Conservation (phyloP, 2,329 filamentous ascomycete species). For the Thermothelomyces thermophilus region DNA sequence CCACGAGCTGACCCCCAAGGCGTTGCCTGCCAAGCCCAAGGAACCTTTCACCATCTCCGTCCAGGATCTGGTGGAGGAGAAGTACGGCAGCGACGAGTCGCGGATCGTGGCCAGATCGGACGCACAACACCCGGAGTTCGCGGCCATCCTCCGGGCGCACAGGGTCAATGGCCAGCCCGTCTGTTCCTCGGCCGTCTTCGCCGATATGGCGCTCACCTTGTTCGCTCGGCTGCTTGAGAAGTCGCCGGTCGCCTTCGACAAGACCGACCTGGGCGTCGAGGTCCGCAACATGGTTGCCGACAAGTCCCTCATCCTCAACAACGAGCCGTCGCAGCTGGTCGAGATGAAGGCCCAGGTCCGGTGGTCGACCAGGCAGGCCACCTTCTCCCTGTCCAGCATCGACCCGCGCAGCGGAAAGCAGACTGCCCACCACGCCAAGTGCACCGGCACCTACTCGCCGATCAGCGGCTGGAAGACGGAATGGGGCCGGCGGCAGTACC, state of each 20-base stretch:
- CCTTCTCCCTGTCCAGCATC: not conserved
- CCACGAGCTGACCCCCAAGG: not conserved
- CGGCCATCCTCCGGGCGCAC: slow-evolving; percentile 42
- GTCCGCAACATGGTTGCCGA: not conserved
- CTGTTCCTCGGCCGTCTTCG: slow-evolving; percentile 39
- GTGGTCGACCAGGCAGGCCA: not conserved
- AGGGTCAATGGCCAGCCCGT: slow-evolving; percentile 30
- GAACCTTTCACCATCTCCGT: not conserved
- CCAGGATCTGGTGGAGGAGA: not conserved
- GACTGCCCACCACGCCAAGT: not conserved
- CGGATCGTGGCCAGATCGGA: not conserved
- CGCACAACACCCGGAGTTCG: slow-evolving; percentile 37
- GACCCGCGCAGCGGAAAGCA: not conserved
- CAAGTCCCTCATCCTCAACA: not conserved
- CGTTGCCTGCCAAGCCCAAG: not conserved
- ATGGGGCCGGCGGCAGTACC: not conserved
- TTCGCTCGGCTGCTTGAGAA: not conserved
- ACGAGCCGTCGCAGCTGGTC: not conserved
- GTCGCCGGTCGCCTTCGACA: not conserved
- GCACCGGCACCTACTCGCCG: not conserved
- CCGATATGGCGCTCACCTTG: slow-evolving; percentile 43
- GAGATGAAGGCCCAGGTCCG: not conserved
- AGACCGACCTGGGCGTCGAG: not conserved
- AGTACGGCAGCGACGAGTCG: not conserved
- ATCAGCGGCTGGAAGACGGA: not conserved